Base-by-base conservation (phyloP, 805 yeast genomes). In the Cyberlindnera euphorbiae region DNA sequence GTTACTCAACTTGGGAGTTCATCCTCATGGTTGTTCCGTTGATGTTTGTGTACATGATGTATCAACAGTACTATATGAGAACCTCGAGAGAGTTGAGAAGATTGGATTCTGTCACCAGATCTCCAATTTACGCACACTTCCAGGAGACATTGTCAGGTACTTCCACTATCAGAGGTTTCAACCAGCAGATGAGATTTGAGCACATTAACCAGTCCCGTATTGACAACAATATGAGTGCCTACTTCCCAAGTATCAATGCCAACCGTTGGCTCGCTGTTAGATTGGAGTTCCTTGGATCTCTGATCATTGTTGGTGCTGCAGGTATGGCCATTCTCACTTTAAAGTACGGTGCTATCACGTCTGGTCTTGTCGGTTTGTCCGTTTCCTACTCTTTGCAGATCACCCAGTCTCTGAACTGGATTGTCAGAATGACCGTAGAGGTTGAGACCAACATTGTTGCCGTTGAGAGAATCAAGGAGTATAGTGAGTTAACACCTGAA, bases 201-300 rank as follows among this genome's bases (percentile, higher is more conserved):
- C 75, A 67, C 49, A 68, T 82, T 58, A 83, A 82, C 56, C 75
- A 76, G 53, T 64, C 73, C 27, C 75, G 84, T 55, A 73, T 89
- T 51, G 97, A 93, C 56, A 75, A 74, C 52, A 90, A 93, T 58
- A 77, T 90, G 82, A 73, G 83, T 50, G 97, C 97, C 0, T 87
- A 76, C 54, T 94, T 87, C 68, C 96, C 97, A 19, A 74, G 95
- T 9, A 78, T 88, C 39, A 82, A 85, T 57, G 89, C 96, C 10
- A 93, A 94, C 60, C 78, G 99, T 65, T 93, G 99, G 99, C 73
- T 93, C 43, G 96, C 97, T 8, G 95, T 87, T 9, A 75, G 99
- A 55, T 71, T 93, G 42, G 97, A 94, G 61, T 79, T 85, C 46
- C 67, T 93, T 47, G 97, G 98, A 22, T 83, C 97, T 2, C 51